phyloP scores from a whole-genome alignment of 768 basidiomycete species.

The Favolaschia claudopus region DNA sequence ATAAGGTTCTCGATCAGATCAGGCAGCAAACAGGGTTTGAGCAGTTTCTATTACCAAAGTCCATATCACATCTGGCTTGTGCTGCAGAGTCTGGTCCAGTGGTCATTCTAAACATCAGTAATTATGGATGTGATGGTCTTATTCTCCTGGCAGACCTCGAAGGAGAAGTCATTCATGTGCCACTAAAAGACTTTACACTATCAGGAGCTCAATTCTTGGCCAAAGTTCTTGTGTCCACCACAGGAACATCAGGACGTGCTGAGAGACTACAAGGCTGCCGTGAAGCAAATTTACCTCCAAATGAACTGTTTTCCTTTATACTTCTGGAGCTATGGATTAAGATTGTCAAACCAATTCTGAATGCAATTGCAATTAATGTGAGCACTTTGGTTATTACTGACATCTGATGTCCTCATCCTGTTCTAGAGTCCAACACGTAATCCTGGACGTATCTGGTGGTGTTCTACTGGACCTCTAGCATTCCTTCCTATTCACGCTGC shows the following conservation, averaged over 20 bases:
- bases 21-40: slow-evolving; percentile 32
- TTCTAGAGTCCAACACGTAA: background rate
- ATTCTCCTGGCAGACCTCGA: slow-evolving; percentile 31
- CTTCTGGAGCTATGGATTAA: background rate
- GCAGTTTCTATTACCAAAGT: slow-evolving; percentile 36
- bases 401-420: slow-evolving; percentile 29
- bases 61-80: slow-evolving; percentile 22
- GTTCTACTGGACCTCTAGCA: slow-evolving; percentile 34
- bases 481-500: slow-evolving; percentile 44
- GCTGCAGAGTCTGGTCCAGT: slow-evolving; percentile 38
- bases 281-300: background rate
- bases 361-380: background rate
- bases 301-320: background rate
- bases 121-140: slow-evolving; percentile 45
- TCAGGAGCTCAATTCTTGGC: background rate
- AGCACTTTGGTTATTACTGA: slow-evolving; percentile 25
- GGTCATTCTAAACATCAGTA: slow-evolving; percentile 45
- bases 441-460: slow-evolving; percentile 27
- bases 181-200: slow-evolving; percentile 10
- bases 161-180: slow-evolving; percentile 6
- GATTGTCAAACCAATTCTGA: background rate
- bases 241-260: background rate
- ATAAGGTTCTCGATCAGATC: background rate
- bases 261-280: background rate
- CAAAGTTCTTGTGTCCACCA: background rate